Base-by-base conservation (phyloP, 106 monocot species). In the Allium fistulosum region DNA sequence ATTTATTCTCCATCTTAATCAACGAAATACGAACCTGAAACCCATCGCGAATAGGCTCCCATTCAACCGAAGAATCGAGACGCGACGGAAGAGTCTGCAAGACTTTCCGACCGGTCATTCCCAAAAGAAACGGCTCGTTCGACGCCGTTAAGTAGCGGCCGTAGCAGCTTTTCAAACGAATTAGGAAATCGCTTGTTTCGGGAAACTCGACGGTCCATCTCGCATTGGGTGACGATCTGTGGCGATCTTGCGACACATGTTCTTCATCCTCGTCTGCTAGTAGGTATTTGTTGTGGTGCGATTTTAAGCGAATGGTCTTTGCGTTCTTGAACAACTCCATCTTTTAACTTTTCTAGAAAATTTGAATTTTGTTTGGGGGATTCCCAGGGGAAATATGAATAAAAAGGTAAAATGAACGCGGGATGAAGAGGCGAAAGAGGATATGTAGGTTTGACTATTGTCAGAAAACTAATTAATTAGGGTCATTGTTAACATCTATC, bases 1-100 rank as follows among this genome's bases (percentile, higher is more conserved):
- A 37, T 37, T 22, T 37, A 37, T 37, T 37, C 37, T 37, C 37
- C 37, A 37, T 37, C 37, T 37, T 37, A 37, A 37, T 37, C 37
- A 37, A 37, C 37, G 37, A 37, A 37, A 37, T 37, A 37, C 37
- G 61, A 26, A 72, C 62, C 61, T 62, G 71, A 62, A 80, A 69
- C 1, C 90, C 94, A 7, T 94, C 96, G 11, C 88, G 69, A 27
- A 89, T 53, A 9, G 96, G 92, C 68, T 91, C 88, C 96, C 96
- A 97, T 70, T 97, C 96, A n/a, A 97, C 63, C 14, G 96, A 92
- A 12, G 96, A 89, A 58, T 88, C 88, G 9, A 81, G 78, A 49
- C 85, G 83, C 57, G 71, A 69, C 10, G 96, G 83, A 7, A 79
- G 14, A 26, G 82, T 76, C 68, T 89, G 96, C 27, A 77, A 26